phyloP scores from a whole-genome alignment of 208 protist genomes.

The Wallacemonas sp. region DNA sequence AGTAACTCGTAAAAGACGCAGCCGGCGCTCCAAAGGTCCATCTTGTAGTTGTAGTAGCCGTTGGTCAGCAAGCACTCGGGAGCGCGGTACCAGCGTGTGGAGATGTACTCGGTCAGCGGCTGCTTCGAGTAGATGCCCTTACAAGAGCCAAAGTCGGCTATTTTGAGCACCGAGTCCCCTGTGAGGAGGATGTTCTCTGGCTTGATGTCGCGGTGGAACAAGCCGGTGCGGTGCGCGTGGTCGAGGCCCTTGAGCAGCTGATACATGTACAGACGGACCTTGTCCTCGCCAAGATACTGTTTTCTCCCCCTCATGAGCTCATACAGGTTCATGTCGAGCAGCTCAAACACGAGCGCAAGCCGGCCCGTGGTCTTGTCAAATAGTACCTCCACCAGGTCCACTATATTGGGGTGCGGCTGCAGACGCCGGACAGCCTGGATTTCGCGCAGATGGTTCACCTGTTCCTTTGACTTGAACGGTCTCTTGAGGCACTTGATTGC shows the following conservation, averaged over 20 bases:
- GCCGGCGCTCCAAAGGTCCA: constrained; percentile 91
- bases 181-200: constrained; percentile 97
- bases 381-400: constrained; percentile 95
- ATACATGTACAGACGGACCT: constrained; percentile 90
- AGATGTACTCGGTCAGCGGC: constrained; percentile 93
- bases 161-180: constrained; percentile 69
- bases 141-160: constrained; percentile 94
- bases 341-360: constrained; percentile 97
- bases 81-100: constrained; percentile 93
- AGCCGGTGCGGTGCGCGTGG: constrained; percentile 90
- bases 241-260: constrained; percentile 91
- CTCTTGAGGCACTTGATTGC: constrained; percentile 99
- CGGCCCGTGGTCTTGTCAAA: constrained; percentile 92
- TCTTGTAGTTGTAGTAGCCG: constrained; percentile 91
- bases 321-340: constrained; percentile 98
- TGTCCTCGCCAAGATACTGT: constrained; percentile 87
- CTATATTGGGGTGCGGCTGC: constrained; percentile 94
- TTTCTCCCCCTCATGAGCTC: constrained; percentile 93
- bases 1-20: constrained; percentile 91
- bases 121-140: constrained; percentile 78
- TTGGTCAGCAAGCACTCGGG: constrained; percentile 91
- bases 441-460: constrained; percentile 97
- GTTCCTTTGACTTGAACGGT: constrained; percentile 90
- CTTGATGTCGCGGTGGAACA: constrained; percentile 97
- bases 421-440: constrained; percentile 95